Evolutionary conservation across 1,284 basidiomycete genomes (phyloP).

Genomic region (Anthracocystis walkeri): DNA sequence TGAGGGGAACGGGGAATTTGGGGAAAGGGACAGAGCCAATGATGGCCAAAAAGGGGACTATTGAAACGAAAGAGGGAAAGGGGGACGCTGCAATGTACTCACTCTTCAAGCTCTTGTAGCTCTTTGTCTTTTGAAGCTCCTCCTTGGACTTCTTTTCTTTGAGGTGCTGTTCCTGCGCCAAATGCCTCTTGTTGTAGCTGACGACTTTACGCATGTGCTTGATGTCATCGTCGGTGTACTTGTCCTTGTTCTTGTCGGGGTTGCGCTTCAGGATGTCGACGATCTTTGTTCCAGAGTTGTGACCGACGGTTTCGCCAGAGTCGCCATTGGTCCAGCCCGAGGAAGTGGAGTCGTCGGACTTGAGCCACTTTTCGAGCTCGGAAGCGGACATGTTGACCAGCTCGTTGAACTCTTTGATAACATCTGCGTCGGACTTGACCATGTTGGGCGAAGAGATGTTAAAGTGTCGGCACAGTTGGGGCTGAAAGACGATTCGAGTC

Average conservation of each 20-base stretch:
- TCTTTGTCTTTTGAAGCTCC: slow-evolving; percentile 60
- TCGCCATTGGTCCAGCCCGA: slow-evolving; percentile 60
- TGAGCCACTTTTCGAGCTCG: slow-evolving; percentile 66
- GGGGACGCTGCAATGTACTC: slow-evolving; percentile 18
- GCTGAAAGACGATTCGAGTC: neutral
- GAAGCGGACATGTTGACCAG: slow-evolving; percentile 68
- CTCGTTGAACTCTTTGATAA: slow-evolving; percentile 63
- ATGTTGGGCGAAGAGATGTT: slow-evolving; percentile 29
- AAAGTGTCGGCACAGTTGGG: neutral
- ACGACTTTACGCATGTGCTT: slow-evolving; percentile 69
- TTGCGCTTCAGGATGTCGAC: slow-evolving; percentile 68
- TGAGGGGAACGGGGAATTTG: too few species aligned
- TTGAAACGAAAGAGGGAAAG: slow-evolving; percentile 16
- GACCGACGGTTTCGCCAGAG: slow-evolving; percentile 60
- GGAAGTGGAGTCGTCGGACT: slow-evolving; percentile 54
- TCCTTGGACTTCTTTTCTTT: slow-evolving; percentile 56
- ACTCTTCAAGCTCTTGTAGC: slow-evolving; percentile 58
- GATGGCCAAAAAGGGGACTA: slow-evolving; percentile 8
- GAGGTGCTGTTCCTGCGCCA: slow-evolving; percentile 64
- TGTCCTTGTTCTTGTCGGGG: slow-evolving; percentile 62
- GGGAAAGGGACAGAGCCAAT: slow-evolving; percentile 1
- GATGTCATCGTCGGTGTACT: slow-evolving; percentile 65
- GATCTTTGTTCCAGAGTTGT: slow-evolving; percentile 60
- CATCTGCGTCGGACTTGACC: slow-evolving; percentile 56
- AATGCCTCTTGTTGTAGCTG: slow-evolving; percentile 68